phyloP scores from a whole-genome alignment of 163 green algal species.

The Prototheca stagnorum region DNA sequence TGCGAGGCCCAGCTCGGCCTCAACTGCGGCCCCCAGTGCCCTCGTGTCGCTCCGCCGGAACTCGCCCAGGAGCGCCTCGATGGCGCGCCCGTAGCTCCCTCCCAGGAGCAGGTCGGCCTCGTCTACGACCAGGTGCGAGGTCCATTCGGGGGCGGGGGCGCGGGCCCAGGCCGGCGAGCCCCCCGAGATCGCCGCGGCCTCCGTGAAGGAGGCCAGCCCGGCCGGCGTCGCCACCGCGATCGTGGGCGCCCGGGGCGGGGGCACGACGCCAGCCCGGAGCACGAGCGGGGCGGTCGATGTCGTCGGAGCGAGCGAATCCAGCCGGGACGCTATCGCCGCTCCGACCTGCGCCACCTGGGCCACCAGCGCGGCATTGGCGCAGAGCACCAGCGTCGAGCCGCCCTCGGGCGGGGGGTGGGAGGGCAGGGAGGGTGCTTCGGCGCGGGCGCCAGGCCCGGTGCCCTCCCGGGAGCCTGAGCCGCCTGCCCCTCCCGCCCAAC shows the following conservation, averaged over 20 bases:
- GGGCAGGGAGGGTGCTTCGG: no score
- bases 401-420: neutral
- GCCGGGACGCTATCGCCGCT: conserved; percentile 9
- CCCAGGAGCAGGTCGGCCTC: conserved; percentile 83
- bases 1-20: conserved; percentile 19
- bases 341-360: conserved; percentile 50
- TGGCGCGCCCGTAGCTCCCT: conserved; percentile 41
- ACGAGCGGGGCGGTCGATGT: neutral
- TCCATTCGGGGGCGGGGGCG: conserved; percentile 10
- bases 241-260: neutral
- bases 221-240: conserved; percentile 72
- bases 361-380: conserved; percentile 66
- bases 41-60: conserved; percentile 4
- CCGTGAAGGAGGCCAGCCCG: conserved; percentile 33
- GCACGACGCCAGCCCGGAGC: neutral
- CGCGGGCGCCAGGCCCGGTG: no score
- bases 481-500: no score
- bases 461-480: no score
- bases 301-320: neutral
- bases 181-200: neutral
- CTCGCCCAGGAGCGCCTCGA: conserved; percentile 13
- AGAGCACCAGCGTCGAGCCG: conserved; percentile 41
- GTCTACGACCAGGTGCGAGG: conserved; percentile 65
- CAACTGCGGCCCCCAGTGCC: neutral
- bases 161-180: neutral